Base-by-base conservation (phyloP, 257 asterid genomes). In the Cynanchum wilfordii region DNA sequence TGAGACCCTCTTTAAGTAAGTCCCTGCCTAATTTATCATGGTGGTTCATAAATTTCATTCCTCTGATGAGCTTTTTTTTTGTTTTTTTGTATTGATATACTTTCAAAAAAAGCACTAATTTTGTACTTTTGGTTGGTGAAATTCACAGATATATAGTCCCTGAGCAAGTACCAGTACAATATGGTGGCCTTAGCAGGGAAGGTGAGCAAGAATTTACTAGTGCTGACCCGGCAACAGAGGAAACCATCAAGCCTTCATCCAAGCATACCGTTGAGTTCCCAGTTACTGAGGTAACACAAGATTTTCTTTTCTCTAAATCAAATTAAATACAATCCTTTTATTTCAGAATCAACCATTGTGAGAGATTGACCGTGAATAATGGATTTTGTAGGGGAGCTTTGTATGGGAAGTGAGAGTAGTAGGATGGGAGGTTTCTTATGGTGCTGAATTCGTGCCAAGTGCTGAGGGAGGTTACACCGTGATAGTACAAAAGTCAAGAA, bases 131-230 rank as follows among this genome's bases (percentile, higher is more conserved):
- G 30, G 66, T 25, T 71, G 17, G 20, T 62, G 69, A 72, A 71
- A 79, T n/a, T n/a, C 52, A 29, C 81, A 94, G 99, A 75, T 94
- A 91, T 84, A 86, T 94, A 74, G 95, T 95, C 24, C 96, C 97
- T 0, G 97, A 94, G 77, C 96, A 88, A 69, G 89, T 94, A 22
- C 99, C 96, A 9, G 96, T 82, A 77, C 91, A 86, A 50, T 94
- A 89, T 50, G 98, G 98, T 78, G 98, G 98, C 44, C 96, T 94
- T 24, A 87, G 96, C 91, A 85, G 86, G 67, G 92, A 78, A 30
- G 97, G 95, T 17, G 96, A 86, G 20, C 72, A 80, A 4, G 96
- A 94, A 70, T 94, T 94, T 87, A 80, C 90, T 56, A 42, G 70
- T 24, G 79, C 87, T 60, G 99, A 94, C 78, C 72, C 90, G 77